A percentile compares a stretch with the other conserved stretches of the same genome.
Evolutionary conservation across 257 asterid species (phyloP).

Genomic region (Salvia rosmarinus): DNA sequence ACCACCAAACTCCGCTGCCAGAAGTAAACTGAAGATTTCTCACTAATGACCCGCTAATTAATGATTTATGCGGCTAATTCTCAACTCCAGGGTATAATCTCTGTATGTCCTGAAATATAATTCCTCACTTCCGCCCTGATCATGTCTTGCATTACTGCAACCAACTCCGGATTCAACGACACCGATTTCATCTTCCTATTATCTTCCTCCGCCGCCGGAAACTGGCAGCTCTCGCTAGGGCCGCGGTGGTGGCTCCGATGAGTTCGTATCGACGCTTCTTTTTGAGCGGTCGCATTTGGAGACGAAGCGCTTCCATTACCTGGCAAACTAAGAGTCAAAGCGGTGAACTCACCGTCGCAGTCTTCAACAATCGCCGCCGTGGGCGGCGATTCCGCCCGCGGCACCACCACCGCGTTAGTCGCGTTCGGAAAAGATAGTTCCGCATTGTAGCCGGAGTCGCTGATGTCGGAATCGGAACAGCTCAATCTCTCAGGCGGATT

Average conservation of each 20-base stretch:
- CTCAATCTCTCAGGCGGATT: conserved; percentile 26
- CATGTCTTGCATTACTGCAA: conserved; percentile 40
- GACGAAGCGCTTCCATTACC: conserved; percentile 32
- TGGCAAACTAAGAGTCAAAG: conserved; percentile 48
- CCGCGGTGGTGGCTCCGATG: conserved; percentile 20
- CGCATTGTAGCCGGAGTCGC: conserved; percentile 28
- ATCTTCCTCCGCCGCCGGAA: neutral
- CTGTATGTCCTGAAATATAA: conserved; percentile 32
- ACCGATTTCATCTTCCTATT: conserved; percentile 10
- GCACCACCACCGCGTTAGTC: neutral
- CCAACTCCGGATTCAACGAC: conserved; percentile 38
- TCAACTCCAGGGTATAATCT: conserved; percentile 13
- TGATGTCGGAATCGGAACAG: conserved; percentile 32
- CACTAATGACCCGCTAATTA: neutral
- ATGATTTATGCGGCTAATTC: conserved; percentile 6
- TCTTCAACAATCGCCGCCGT: conserved; percentile 6
- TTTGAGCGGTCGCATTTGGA: neutral
- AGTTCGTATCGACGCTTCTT: neutral
- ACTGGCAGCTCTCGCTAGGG: conserved; percentile 2
- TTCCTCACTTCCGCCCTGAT: conserved; percentile 48
- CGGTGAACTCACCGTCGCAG: conserved; percentile 38
- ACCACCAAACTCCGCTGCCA: conserved; percentile 1
- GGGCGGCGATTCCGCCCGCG: conserved; percentile 24
- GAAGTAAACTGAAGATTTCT: neutral
- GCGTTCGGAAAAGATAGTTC: conserved; percentile 18